These are phyloP conservation scores for Fusarium nelsonii DNA, from an alignment of 2,329 filamentous ascomycete species.

Conservation along the genomic window DNA sequence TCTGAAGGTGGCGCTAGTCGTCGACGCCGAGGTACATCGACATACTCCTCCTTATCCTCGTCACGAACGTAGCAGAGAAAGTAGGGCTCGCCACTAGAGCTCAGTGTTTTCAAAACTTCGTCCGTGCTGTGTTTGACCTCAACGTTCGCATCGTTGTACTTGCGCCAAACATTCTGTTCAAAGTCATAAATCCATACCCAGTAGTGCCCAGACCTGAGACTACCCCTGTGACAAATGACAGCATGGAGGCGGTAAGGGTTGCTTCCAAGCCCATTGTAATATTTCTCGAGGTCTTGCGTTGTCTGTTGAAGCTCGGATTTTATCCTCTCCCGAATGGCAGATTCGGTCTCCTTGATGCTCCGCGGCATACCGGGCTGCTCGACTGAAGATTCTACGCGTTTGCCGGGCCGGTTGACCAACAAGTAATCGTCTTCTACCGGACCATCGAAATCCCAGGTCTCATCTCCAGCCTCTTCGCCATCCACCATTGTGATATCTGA, in stretches of 20 bases:
- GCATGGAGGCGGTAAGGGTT: slow-evolving; percentile 87
- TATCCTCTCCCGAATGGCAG: slow-evolving; percentile 58
- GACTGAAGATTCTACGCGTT: not conserved
- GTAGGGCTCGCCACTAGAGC: slow-evolving; percentile 80
- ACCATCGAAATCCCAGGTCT: slow-evolving; percentile 57
- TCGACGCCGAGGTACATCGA: slow-evolving; percentile 60
- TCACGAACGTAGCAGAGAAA: slow-evolving; percentile 87
- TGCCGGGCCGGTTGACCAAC: slow-evolving; percentile 43
- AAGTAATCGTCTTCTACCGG: slow-evolving; percentile 54
- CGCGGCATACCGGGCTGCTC: slow-evolving; percentile 21
- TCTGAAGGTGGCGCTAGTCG: slow-evolving; percentile 31
- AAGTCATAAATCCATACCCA: slow-evolving; percentile 98
- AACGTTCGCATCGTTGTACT: slow-evolving; percentile 92
- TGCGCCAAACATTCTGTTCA: slow-evolving; percentile 82
- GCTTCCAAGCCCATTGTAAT: slow-evolving; percentile 66
- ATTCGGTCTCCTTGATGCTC: slow-evolving; percentile 42
- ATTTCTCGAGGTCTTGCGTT: slow-evolving; percentile 46
- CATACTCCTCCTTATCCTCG: slow-evolving; percentile 67
- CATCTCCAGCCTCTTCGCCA: slow-evolving; percentile 30
- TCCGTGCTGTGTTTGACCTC: slow-evolving; percentile 73
- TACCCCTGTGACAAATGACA: slow-evolving; percentile 89
- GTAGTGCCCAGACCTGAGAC: slow-evolving; percentile 84
- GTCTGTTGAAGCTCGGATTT: slow-evolving; percentile 55
- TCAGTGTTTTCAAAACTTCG: slow-evolving; percentile 77
- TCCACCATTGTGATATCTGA: slow-evolving; percentile 8